Percentiles rank a stretch among this genome's conserved stretches.
phyloP scores from a whole-genome alignment of 345 rosid species.

The Toxicodendron radicans region DNA sequence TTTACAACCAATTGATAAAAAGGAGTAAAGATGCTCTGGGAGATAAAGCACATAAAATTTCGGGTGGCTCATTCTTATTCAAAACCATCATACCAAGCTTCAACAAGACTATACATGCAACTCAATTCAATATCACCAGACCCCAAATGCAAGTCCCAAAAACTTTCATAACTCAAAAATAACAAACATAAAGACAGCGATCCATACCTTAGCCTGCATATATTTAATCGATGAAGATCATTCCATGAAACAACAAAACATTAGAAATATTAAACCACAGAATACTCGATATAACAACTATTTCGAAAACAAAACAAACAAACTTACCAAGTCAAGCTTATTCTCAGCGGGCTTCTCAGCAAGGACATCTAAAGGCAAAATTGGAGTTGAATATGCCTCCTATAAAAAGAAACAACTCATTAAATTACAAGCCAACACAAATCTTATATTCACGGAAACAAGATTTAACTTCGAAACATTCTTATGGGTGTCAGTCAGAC shows the following conservation, averaged over 20 bases:
- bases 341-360: conserved; percentile 79
- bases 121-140: background rate
- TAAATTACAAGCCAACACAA: background rate
- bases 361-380: conserved; percentile 79
- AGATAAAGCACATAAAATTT: background rate
- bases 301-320: background rate
- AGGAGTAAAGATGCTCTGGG: background rate
- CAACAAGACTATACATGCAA: conserved; percentile 11
- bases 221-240: conserved; percentile 21
- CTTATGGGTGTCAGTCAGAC: conserved; percentile 35
- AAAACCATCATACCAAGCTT: background rate
- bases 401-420: conserved; percentile 29
- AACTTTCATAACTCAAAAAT: background rate
- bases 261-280: background rate
- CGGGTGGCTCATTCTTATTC: background rate
- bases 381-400: conserved; percentile 85
- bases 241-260: conserved; percentile 40
- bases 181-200: conserved; percentile 1
- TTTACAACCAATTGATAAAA: background rate
- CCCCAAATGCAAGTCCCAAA: conserved; percentile 1
- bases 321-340: conserved; percentile 62
- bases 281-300: background rate
- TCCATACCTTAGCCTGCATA: conserved; percentile 84
- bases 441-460: background rate
- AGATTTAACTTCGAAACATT: background rate